Conservation (phyloP, 768 basidiomycete species). For the Sporobolomyces pararoseus region DNA sequence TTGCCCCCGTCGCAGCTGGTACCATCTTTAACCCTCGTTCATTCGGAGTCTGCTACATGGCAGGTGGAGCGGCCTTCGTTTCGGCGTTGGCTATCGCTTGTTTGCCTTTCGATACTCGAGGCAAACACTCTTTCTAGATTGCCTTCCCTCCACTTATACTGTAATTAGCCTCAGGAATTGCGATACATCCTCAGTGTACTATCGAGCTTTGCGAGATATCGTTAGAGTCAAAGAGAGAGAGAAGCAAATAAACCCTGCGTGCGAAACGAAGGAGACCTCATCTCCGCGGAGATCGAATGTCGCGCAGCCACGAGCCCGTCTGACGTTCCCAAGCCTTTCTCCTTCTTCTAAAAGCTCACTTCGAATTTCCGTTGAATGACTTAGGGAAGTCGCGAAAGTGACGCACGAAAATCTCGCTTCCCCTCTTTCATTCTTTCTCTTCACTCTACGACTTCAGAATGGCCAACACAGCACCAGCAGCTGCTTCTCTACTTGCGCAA, state of each 20-base stretch:
- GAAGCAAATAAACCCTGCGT: too few relatives aligned
- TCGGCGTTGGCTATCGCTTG: conserved; percentile 11
- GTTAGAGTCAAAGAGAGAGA: too few relatives aligned
- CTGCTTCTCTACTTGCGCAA: conserved; percentile 7
- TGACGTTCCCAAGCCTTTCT: too few relatives aligned
- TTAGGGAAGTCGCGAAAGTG: neutral
- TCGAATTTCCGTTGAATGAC: too few relatives aligned
- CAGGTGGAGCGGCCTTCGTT: conserved; percentile 7
- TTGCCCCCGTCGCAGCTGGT: conserved; percentile 30
- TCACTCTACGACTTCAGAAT: neutral
- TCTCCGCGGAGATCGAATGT: too few relatives aligned
- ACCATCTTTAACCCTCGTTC: conserved; percentile 24
- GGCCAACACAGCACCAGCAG: neutral
- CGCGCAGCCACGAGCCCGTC: too few relatives aligned
- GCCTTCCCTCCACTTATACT: too few relatives aligned
- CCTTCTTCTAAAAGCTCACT: too few relatives aligned
- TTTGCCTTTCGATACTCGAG: conserved; percentile 27
- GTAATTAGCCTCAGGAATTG: too few relatives aligned
- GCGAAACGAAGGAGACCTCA: too few relatives aligned
- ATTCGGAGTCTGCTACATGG: conserved; percentile 13
- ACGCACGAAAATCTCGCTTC: neutral
- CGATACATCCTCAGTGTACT: too few relatives aligned
- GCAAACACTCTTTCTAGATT: conserved; percentile 28
- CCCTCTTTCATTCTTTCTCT: neutral
- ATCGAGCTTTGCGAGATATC: too few relatives aligned